Percentiles rank a stretch among this genome's conserved stretches.
phyloP scores from a whole-genome alignment of 192 early-diverging fungal species.

The Dispira parvispora region DNA sequence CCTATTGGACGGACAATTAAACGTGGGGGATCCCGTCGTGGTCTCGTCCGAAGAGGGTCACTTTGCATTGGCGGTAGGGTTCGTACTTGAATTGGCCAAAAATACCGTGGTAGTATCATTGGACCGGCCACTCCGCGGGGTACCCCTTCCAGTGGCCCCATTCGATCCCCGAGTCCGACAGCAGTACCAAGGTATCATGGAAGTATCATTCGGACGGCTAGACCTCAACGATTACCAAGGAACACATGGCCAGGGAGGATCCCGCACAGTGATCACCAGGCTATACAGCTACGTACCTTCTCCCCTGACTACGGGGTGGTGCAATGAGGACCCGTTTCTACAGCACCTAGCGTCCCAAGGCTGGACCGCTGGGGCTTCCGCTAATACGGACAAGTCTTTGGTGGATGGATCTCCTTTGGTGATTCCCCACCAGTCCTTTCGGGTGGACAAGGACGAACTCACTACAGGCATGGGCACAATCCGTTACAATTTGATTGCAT shows the following conservation, averaged over 20 bases:
- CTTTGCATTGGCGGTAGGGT: conserved; percentile 61
- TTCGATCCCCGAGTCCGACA: conserved; percentile 47
- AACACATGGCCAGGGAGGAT: background rate
- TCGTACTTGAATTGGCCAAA: conserved; percentile 34
- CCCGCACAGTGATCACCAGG: background rate
- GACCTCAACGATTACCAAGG: too few species aligned
- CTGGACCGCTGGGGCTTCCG: background rate
- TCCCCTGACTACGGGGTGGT: background rate
- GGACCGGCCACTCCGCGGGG: conserved; percentile 47
- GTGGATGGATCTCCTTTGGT: conserved; percentile 6
- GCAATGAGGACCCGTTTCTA: too few species aligned
- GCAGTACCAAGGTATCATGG: conserved; percentile 25
- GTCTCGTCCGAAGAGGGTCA: conserved; percentile 60
- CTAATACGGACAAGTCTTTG: background rate
- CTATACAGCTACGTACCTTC: background rate
- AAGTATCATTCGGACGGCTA: background rate
- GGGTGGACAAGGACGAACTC: conserved; percentile 80
- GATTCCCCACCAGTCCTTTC: conserved; percentile 15
- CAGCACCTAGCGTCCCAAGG: background rate
- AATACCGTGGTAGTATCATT: conserved; percentile 34
- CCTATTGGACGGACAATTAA: conserved; percentile 17
- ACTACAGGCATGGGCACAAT: conserved; percentile 43
- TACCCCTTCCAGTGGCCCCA: conserved; percentile 28
- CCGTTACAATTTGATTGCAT: conserved; percentile 55
- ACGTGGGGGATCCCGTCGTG: conserved; percentile 61